Conservation (phyloP, 176 grass and related monocot genomes). For the Melocanna baccifera region DNA sequence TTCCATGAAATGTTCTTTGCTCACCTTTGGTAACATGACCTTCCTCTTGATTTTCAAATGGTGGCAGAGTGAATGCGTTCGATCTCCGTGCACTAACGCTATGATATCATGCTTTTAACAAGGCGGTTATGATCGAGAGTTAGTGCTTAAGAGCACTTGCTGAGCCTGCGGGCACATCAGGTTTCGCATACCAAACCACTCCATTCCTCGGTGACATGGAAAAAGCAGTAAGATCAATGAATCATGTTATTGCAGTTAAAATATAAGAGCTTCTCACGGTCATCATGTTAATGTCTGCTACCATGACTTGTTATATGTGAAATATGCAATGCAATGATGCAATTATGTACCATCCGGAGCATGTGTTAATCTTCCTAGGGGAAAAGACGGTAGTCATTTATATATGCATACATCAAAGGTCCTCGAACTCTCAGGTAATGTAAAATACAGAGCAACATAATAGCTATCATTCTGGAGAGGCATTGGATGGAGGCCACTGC, state of each 20-base stretch:
- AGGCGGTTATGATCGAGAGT: slow-evolving; percentile 61
- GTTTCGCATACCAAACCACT: slow-evolving; percentile 65
- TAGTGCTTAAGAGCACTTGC: slow-evolving; percentile 53
- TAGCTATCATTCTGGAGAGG: slow-evolving; percentile 78
- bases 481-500: slow-evolving; percentile 77
- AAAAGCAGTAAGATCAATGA: background rate
- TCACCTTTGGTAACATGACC: slow-evolving; percentile 46
- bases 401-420: slow-evolving; percentile 63
- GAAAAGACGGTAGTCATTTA: slow-evolving; percentile 87
- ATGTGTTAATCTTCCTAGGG: slow-evolving; percentile 56
- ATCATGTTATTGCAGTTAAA: background rate
- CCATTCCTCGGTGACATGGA: slow-evolving; percentile 25
- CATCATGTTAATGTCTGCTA: too few species aligned
- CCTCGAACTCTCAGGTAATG: slow-evolving; percentile 56
- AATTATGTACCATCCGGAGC: slow-evolving; percentile 73
- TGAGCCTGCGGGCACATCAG: slow-evolving; percentile 62
- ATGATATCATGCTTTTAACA: slow-evolving; percentile 40
- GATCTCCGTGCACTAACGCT: slow-evolving; percentile 55
- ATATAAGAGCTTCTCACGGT: background rate
- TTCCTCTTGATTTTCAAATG: slow-evolving; percentile 35
- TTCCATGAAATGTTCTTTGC: slow-evolving; percentile 40
- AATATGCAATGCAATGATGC: too few species aligned
- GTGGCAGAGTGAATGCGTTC: slow-evolving; percentile 42
- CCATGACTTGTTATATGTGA: too few species aligned
- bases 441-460: slow-evolving; percentile 93